phyloP scores from a whole-genome alignment of 345 rosid genomes.

The Eucalyptus curtisii region DNA sequence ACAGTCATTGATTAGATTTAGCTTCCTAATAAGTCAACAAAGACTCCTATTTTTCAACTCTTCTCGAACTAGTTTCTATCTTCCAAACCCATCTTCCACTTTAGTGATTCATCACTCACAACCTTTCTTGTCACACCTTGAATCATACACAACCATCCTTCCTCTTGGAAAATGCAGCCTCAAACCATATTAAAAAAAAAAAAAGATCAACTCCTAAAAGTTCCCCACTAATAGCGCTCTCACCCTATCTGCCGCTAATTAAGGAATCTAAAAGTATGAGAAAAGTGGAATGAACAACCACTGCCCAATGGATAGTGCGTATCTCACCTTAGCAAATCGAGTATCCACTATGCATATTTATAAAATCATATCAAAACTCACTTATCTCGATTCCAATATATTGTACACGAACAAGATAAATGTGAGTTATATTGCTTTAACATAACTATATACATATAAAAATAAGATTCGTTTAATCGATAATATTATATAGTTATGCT shows the following conservation, averaged over 20 bases:
- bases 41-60: not conserved
- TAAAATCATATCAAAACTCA: rapidly evolving
- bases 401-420: no score
- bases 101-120: not conserved
- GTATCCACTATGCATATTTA: no score
- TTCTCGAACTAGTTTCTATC: not conserved
- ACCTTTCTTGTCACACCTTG: no score
- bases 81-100: not conserved
- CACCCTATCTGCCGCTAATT: rapidly evolving
- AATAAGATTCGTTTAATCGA: no score
- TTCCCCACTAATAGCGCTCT: no score
- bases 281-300: no score
- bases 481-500: rapidly evolving
- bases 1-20: not conserved
- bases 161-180: rapidly evolving
- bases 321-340: no score
- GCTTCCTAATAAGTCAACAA: not conserved
- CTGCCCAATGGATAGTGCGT: rapidly evolving
- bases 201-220: no score
- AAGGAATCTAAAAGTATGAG: no score
- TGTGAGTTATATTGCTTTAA: rapidly evolving
- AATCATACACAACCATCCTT: rapidly evolving
- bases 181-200: no score
- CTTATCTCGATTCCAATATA: no score
- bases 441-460: no score